Evolutionary conservation across 2,329 filamentous ascomycete genomes (phyloP), one percentile per base, ranked within the genome.

Genomic region (Lecanicillium sp.): DNA sequence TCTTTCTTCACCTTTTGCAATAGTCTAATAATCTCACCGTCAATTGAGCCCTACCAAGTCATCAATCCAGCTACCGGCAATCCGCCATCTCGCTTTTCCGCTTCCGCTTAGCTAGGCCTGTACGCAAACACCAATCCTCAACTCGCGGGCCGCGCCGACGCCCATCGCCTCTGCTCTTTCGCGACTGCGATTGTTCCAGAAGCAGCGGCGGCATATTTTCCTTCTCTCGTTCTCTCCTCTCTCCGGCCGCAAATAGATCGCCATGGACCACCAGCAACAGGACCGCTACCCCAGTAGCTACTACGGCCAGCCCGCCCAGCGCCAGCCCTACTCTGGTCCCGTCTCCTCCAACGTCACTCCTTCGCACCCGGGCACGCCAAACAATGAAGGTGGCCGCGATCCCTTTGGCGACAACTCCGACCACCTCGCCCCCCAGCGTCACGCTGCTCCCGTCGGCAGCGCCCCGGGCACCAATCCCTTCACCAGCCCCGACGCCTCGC

Each of bases 401-500:
- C 68, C 67, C 3, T 72, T 73, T 40, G 59, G 62, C 45, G 70
- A 71, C 42, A 67, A 63, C 35, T 42, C 57, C 39, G 70, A 69
- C 49, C 58, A 65, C 5, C 60, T 62, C 29, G 60, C 66, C 4
- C 63, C 63, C 1, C 61, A 63, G n/a, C 60, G 61, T 21, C 59
- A 54, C 5, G 57, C 56, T n/a, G n/a, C n/a, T n/a, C n/a, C n/a
- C n/a, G n/a, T n/a, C n/a, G n/a, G n/a, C 7, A 30, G 41, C 11
- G 42, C 51, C 14, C 15, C 29, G 9, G 52, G 53, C 46, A 58
- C 60, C 20, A 74, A 77, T 53, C 73, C 74, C 2, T 77, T 77
- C 52, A 58, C 62, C 39, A 76, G 69, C 38, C 72, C 71, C 1
- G 57, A 62, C 17, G 61, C 48, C 17, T 77, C 75, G 9, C 67